Base-by-base conservation (phyloP, 768 basidiomycete genomes). In the Lactarius psammicola region DNA sequence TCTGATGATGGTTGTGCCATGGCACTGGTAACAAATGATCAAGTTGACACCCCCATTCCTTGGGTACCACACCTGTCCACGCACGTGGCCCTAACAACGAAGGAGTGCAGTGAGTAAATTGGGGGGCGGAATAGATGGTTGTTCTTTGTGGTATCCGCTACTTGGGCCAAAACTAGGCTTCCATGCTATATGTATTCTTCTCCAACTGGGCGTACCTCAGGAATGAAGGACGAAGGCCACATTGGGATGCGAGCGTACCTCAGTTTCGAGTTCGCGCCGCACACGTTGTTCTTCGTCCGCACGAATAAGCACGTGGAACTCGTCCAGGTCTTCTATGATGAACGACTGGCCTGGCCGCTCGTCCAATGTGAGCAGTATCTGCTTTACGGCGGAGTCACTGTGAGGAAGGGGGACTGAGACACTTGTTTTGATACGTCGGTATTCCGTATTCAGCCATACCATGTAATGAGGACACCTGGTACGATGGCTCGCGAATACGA, bases 361-460 rank as follows among this genome's bases (percentile, higher is more conserved):
- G 73, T 94, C 90, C 87, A 94, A 85, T 38, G 85, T 79, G 59
- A 93, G 79, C 40, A 94, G 80, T 62, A 94, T 92, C 74, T 94
- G 91, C 76, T 94, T 95, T 66, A 95, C 93, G 1, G 92, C 92
- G 1, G 91, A 86, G 74, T 95, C 93, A 72, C 93, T 94, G 71
- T 30, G 26, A 30, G 31, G 20, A 0, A 30, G n/a, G 4, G 13
- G 33, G 44, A 44, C 10, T 36, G 38, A n/a, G 28, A 59, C 23
- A 23, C 3, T 51, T 23, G 49, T 23, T 17, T 30, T 36, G 18
- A 44, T 33, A 36, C n/a, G 31, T 3, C 31, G 28, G 20, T 7
- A 56, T 56, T 33, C 17, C 9, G 33, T 36, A 62, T 26, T 42
- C 23, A 51, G 23, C 59, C 82, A 69, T 59, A 88, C 88, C 88